These are phyloP conservation scores for Ceratocystis cacaofunesta DNA, from an alignment of 2,329 filamentous ascomycete genomes.

Conservation along the genomic window DNA sequence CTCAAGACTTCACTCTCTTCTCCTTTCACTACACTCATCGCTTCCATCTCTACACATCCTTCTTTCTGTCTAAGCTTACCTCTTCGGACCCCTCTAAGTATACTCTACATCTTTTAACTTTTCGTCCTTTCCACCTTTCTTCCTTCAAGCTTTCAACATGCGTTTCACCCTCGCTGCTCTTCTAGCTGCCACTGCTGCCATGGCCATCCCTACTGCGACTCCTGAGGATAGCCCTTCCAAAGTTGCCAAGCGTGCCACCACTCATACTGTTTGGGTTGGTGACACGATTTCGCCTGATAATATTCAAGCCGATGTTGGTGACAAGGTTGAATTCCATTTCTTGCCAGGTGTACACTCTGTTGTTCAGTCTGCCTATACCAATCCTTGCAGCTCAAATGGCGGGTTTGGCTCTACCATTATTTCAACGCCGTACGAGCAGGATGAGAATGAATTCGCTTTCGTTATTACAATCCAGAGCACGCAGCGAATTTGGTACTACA, in stretches of 20 bases:
- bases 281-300: background rate
- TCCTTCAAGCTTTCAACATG: background rate
- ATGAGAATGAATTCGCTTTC: too few relatives aligned
- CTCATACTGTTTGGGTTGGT: background rate
- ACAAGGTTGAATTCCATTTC: background rate
- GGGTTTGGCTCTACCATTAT: background rate
- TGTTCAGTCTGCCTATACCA: slow-evolving; percentile 23
- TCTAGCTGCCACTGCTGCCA: background rate
- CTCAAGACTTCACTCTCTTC: too few relatives aligned
- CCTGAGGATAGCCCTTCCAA: background rate
- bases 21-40: too few relatives aligned
- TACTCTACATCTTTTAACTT: too few relatives aligned
- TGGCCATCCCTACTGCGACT: background rate
- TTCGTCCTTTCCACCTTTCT: too few relatives aligned
- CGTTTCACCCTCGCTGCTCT: background rate
- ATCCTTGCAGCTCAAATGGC: slow-evolving; percentile 28
- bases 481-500: too few relatives aligned
- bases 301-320: background rate
- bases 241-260: background rate
- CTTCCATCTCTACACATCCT: too few relatives aligned
- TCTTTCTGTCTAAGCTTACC: too few relatives aligned
- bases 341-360: background rate
- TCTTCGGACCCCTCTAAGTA: too few relatives aligned
- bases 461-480: too few relatives aligned
- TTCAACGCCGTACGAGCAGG: too few relatives aligned